Conservation (phyloP, 2,329 filamentous ascomycete genomes). For the Cryphonectria radicalis region DNA sequence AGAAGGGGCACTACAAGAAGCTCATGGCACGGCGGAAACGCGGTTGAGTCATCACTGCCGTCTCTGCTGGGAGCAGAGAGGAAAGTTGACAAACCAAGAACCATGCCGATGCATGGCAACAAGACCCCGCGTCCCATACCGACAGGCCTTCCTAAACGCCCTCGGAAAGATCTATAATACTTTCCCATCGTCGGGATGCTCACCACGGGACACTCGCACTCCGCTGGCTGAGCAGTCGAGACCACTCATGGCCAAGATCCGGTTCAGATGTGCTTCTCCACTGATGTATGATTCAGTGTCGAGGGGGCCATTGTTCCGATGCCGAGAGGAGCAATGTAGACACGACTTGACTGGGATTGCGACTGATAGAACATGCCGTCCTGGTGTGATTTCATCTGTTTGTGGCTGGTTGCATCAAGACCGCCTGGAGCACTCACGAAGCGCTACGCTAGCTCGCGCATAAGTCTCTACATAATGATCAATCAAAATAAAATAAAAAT, state of each 20-base stretch:
- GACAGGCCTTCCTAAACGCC: neutral
- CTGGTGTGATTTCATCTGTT: neutral
- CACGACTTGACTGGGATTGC: neutral
- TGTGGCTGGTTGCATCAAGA: neutral
- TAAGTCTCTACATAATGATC: neutral
- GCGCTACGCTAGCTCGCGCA: neutral
- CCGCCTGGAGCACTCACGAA: neutral
- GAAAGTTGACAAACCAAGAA: neutral
- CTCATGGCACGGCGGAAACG: constrained; percentile 55
- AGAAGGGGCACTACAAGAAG: constrained; percentile 86
- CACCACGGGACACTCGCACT: neutral
- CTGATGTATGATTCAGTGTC: neutral
- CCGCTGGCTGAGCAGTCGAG: neutral
- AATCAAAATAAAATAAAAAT: neutral
- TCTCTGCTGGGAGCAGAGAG: neutral
- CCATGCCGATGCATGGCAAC: neutral
- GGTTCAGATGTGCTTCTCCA: neutral
- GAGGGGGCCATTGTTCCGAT: neutral
- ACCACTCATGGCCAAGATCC: neutral
- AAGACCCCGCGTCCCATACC: neutral
- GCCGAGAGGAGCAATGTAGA: neutral
- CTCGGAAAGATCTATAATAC: neutral
- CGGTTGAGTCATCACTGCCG: constrained; percentile 29
- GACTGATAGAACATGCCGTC: neutral
- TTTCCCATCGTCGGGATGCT: neutral